Evolutionary conservation across 164 flowering plant genomes (phyloP).

Genomic region (Sextonia rubra): DNA sequence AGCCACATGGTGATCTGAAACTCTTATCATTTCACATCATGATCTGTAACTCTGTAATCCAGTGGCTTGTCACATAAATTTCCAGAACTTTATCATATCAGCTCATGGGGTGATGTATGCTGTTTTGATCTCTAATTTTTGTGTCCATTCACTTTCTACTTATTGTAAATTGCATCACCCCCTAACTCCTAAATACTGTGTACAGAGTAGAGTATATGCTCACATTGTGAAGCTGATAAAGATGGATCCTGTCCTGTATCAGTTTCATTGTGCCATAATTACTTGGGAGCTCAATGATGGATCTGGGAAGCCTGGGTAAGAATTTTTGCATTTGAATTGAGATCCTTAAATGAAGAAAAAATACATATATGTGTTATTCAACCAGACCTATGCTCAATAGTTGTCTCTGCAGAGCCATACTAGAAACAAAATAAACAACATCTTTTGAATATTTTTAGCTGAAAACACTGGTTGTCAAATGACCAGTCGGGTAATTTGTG

Average conservation of each 20-base stretch:
- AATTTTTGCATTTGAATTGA: no score
- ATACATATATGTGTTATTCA: background rate
- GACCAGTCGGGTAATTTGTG: conserved; percentile 83
- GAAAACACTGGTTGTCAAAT: conserved; percentile 89
- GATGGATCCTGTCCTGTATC: conserved; percentile 59
- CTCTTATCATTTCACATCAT: no score
- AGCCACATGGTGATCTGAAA: no score
- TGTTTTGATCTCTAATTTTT: background rate
- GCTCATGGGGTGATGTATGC: background rate
- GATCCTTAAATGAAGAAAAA: background rate
- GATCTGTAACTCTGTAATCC: no score
- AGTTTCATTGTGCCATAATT: conserved; percentile 77
- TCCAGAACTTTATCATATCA: background rate
- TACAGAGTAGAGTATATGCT: conserved; percentile 63
- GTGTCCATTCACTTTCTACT: no score
- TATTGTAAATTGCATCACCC: background rate
- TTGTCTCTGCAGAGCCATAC: background rate
- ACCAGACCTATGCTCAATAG: background rate
- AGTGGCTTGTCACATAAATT: no score
- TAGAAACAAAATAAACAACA: background rate
- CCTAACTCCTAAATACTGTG: background rate
- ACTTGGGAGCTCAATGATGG: conserved; percentile 71
- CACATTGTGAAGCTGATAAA: conserved; percentile 67
- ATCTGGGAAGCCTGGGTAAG: no score
- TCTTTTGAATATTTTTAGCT: conserved; percentile 42